Base-by-base conservation (phyloP, 164 flowering plant genomes). In the Platanus orientalis region DNA sequence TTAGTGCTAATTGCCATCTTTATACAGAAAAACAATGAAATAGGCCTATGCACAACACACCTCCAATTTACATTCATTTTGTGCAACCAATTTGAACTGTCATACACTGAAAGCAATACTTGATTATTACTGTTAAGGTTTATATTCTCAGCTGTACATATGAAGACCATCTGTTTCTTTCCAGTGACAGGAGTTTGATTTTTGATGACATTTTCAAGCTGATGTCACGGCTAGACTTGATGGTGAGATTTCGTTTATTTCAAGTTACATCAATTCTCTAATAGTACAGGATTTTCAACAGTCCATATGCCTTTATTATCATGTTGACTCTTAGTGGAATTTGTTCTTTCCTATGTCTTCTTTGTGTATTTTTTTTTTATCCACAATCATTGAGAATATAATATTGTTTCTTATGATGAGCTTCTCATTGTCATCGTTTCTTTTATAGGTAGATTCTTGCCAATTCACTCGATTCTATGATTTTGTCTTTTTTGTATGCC, bases 401-500 rank as follows among this genome's bases (percentile, higher is more conserved):
- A 1, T 36, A 36, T 36, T 14, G 11, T 61, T 28, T 47, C 47
- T 47, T 29, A 30, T 54, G 56, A 65, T 40, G 20, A 34, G 24
- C 23, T 25, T 34, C 57, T 14, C 21, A 42, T 6, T 36, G 7
- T 48, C 61, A 42, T 19, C 26, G 47, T 66, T 32, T 62, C 30
- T 62, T 70, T 61, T 75, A 49, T 69, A 94, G 97, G 90, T 59
- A 30, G 95, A 89, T 60, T 87, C 80, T 52, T 76, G 78, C 13
- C 85, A 81, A 64, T 94, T 94, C 72, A 70, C 86, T 14, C 76
- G 84, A 57, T 91, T 94, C 78, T 94, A 94, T 79, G 88, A 82
- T 62, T 91, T 91, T 82, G 94, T 91, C 28, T 94, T 84, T 83
- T 89, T 91, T 77, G 73, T 91, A 60, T 91, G 92, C 67, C 90